A percentile compares a stretch with the other conserved stretches of the same genome.
These are phyloP conservation scores for Sugiyamaella lignohabitans DNA, from an alignment of 805 yeast species.

Conservation along the genomic window DNA sequence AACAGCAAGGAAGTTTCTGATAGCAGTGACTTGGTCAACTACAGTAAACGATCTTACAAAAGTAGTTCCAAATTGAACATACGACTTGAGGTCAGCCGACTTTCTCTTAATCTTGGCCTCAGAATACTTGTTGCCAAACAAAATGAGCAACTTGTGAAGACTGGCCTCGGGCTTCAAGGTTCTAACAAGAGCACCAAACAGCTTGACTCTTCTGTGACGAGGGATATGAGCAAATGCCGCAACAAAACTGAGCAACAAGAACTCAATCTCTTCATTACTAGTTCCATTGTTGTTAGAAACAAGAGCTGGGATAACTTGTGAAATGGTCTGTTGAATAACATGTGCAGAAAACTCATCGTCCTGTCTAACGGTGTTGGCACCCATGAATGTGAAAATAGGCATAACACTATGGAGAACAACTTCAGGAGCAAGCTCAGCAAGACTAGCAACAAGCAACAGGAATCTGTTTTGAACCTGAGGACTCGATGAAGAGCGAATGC, in stretches of 20 bases:
- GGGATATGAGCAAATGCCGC: slow-evolving; percentile 95
- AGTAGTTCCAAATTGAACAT: slow-evolving; percentile 65
- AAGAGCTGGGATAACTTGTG: slow-evolving; percentile 86
- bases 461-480: slow-evolving; percentile 94
- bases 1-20: slow-evolving; percentile 22
- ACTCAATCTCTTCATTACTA: slow-evolving; percentile 62
- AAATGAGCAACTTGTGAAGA: slow-evolving; percentile 63
- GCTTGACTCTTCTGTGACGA: slow-evolving; percentile 84
- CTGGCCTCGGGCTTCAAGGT: slow-evolving; percentile 66
- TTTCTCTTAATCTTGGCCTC: slow-evolving; percentile 49
- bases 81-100: slow-evolving; percentile 56
- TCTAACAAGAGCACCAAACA: slow-evolving; percentile 72
- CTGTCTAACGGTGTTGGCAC: slow-evolving; percentile 92
- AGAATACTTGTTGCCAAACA: slow-evolving; percentile 75
- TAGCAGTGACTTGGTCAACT: slow-evolving; percentile 42
- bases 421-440: slow-evolving; percentile 87
- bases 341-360: slow-evolving; percentile 93
- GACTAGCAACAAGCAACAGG: slow-evolving; percentile 73
- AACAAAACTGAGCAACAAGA: slow-evolving; percentile 80
- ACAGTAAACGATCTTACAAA: slow-evolving; percentile 65
- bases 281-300: slow-evolving; percentile 33
- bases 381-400: slow-evolving; percentile 99
- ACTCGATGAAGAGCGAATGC: slow-evolving; percentile 80
- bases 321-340: slow-evolving; percentile 86
- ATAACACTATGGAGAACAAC: slow-evolving; percentile 89